Evolutionary conservation across 495 filamentous ascomycete species (phyloP).

Genomic region (Penicillium dipodomyicola): DNA sequence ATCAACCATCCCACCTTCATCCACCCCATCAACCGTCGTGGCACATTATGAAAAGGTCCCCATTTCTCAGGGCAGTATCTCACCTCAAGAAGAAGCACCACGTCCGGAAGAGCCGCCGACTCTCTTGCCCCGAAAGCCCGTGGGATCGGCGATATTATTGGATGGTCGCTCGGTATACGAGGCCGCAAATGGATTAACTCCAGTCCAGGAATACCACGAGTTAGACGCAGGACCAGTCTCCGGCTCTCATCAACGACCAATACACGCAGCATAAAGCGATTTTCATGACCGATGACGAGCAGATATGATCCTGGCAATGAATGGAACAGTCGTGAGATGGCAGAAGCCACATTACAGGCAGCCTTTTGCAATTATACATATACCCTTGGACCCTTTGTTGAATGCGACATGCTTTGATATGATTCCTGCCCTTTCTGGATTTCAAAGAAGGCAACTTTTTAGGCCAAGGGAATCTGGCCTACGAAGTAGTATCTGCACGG

Average conservation of each 20-base stretch:
- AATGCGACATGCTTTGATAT: not conserved
- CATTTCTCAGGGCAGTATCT: not conserved
- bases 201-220: conserved; percentile 20
- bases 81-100: not conserved
- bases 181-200: conserved; percentile 10
- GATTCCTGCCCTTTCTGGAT: not conserved
- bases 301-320: not conserved
- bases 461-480: not conserved
- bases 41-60: conserved; percentile 2
- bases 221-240: conserved; percentile 23
- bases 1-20: not conserved
- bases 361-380: not conserved
- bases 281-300: not conserved
- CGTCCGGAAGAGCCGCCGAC: not conserved
- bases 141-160: conserved; percentile 16
- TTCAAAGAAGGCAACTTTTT: not conserved
- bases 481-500: not conserved
- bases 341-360: not conserved
- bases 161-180: conserved; percentile 26
- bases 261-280: conserved; percentile 5
- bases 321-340: not conserved
- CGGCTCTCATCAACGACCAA: conserved; percentile 23
- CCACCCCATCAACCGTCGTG: not conserved
- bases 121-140: conserved; percentile 16
- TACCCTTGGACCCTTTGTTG: not conserved